Percentiles rank a stretch among this genome's conserved stretches.
Evolutionary conservation across 2,329 filamentous ascomycete genomes (phyloP).

Genomic region (Cladosporium velox): DNA sequence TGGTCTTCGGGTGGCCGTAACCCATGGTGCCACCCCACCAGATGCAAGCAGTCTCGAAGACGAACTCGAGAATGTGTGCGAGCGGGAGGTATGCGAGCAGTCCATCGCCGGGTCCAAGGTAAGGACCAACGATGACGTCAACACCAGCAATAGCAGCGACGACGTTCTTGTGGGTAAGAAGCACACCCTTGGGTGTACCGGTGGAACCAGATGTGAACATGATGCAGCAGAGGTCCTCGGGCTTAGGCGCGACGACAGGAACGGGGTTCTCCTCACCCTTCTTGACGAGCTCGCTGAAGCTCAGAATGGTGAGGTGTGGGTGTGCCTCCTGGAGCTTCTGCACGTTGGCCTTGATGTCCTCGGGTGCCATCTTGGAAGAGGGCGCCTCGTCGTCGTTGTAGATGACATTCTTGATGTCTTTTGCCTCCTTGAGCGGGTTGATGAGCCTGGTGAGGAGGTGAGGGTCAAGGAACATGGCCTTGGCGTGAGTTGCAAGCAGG

Average conservation of each 20-base stretch:
- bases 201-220: constrained; percentile 87
- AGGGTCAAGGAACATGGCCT: constrained; percentile 84
- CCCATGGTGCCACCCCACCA: constrained; percentile 91
- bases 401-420: constrained; percentile 58
- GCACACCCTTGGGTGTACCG: constrained; percentile 84
- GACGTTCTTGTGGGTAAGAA: constrained; percentile 77
- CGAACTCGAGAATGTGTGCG: constrained; percentile 94
- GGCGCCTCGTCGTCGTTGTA: constrained; percentile 56
- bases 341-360: constrained; percentile 55
- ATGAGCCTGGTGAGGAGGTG: constrained; percentile 62
- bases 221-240: constrained; percentile 78
- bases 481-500: constrained; percentile 75
- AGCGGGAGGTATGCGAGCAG: constrained; percentile 90
- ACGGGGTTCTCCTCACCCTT: constrained; percentile 66
- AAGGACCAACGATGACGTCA: constrained; percentile 72
- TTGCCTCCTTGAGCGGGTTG: constrained; percentile 57
- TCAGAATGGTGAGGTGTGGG: constrained; percentile 54
- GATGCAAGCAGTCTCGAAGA: constrained; percentile 87
- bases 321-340: constrained; percentile 57
- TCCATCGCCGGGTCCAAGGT: constrained; percentile 74
- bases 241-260: constrained; percentile 69
- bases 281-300: constrained; percentile 58
- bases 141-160: constrained; percentile 82
- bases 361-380: constrained; percentile 36
- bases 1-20: constrained; percentile 86